These are phyloP conservation scores for Sphaceloma murrayae DNA, from an alignment of 2,329 filamentous ascomycete species.

Conservation along the genomic window DNA sequence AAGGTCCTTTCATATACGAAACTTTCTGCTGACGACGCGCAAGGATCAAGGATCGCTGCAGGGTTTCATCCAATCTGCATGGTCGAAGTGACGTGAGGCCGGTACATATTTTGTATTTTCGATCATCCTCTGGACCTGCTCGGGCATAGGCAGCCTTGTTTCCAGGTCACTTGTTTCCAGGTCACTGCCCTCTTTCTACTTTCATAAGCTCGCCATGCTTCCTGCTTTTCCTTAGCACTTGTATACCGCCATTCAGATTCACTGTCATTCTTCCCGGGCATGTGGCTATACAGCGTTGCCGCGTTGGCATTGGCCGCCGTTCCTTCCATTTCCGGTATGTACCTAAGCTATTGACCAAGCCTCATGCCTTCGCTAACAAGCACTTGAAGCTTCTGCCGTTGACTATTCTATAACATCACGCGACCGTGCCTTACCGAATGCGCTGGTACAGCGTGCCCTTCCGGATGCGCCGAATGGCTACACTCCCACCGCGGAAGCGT, in stretches of 20 bases:
- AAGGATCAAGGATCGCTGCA: slow-evolving; percentile 3
- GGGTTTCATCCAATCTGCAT: slow-evolving; percentile 1
- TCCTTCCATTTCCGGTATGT: slow-evolving; percentile 12
- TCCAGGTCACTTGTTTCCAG: no score
- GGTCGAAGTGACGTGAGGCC: slow-evolving; percentile 13
- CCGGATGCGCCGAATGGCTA: slow-evolving; percentile 59
- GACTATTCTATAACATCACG: slow-evolving; percentile 8
- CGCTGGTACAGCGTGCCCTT: slow-evolving; percentile 26
- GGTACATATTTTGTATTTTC: no score
- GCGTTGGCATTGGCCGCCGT: slow-evolving; percentile 10
- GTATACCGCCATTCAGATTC: neutral
- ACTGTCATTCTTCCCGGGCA: neutral
- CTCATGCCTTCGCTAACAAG: neutral
- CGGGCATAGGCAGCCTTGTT: no score
- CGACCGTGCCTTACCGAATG: slow-evolving; percentile 1
- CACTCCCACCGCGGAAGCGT: slow-evolving; percentile 56
- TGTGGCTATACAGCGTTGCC: neutral
- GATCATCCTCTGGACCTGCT: no score
- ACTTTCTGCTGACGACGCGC: slow-evolving; percentile 8
- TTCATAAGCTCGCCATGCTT: slow-evolving; percentile 8
- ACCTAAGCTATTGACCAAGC: slow-evolving; percentile 7
- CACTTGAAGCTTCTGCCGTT: slow-evolving; percentile 2
- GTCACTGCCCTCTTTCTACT: slow-evolving; percentile 3
- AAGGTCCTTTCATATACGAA: slow-evolving; percentile 8
- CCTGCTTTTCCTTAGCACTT: slow-evolving; percentile 1